These are phyloP conservation scores for Xylaria telfairii DNA, from an alignment of 495 filamentous ascomycete genomes.

Conservation along the genomic window DNA sequence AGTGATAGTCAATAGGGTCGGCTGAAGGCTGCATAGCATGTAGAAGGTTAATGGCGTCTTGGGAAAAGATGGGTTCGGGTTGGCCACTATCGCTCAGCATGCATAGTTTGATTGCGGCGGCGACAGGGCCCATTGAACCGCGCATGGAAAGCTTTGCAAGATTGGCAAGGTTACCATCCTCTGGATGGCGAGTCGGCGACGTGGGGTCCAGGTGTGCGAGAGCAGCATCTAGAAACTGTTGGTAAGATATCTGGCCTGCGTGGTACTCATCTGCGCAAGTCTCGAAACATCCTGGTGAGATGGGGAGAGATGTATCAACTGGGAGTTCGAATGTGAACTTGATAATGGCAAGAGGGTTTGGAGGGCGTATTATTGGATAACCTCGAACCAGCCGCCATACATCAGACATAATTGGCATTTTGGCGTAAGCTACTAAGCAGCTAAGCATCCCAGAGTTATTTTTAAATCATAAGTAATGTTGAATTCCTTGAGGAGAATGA, in stretches of 20 bases:
- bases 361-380: neutral
- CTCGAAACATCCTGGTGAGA: constrained; percentile 16
- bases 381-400: constrained; percentile 7
- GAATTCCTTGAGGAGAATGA: constrained; percentile 11
- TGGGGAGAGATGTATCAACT: neutral
- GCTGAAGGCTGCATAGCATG: neutral
- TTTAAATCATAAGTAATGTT: constrained; percentile 2
- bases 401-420: neutral
- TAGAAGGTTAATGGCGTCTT: neutral
- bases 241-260: neutral
- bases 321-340: constrained; percentile 9
- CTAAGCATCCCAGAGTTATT: neutral
- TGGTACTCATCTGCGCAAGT: neutral
- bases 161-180: neutral
- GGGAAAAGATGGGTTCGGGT: constrained; percentile 2
- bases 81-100: constrained; percentile 7
- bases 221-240: constrained; percentile 1
- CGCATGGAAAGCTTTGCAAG: neutral
- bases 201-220: constrained; percentile 3
- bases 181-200: neutral
- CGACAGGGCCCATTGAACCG: constrained; percentile 14
- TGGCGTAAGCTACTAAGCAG: neutral
- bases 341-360: neutral
- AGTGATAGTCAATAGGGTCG: too few species aligned
- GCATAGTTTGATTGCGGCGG: constrained; percentile 13